A percentile compares a stretch with the other conserved stretches of the same genome.
phyloP scores from a whole-genome alignment of 805 yeast genomes.

The Metschnikowia continentalis region DNA sequence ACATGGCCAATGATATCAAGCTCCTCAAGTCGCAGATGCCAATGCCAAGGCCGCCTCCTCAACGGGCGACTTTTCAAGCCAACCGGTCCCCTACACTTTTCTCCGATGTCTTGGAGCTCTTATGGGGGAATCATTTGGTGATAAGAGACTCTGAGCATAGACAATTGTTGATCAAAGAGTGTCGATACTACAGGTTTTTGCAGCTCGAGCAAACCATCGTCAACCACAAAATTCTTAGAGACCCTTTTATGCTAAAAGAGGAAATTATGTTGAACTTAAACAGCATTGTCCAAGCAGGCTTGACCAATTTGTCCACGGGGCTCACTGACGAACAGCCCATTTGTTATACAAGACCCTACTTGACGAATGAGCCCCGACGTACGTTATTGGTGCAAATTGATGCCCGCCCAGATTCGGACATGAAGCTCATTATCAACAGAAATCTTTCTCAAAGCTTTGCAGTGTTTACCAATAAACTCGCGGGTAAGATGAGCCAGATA shows the following conservation, averaged over 20 bases:
- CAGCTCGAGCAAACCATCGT: conserved; percentile 70
- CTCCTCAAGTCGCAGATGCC: conserved; percentile 34
- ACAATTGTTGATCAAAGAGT: conserved; percentile 56
- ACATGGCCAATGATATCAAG: conserved; percentile 47
- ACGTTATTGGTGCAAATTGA: conserved; percentile 31
- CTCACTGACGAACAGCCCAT: conserved; percentile 20
- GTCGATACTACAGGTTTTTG: conserved; percentile 70
- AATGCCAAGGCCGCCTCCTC: conserved; percentile 75
- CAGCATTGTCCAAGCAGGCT: conserved; percentile 43
- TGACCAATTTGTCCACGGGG: conserved; percentile 20
- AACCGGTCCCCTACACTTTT: conserved; percentile 53
- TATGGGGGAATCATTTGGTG: conserved; percentile 51
- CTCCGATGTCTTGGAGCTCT: conserved; percentile 47
- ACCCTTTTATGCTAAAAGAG: conserved; percentile 47
- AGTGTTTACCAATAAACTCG: conserved; percentile 23
- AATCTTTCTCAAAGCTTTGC: conserved; percentile 21
- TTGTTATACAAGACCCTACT: conserved; percentile 31
- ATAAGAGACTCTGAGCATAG: conserved; percentile 55
- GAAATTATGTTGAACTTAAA: conserved; percentile 54
- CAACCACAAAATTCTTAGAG: conserved; percentile 45
- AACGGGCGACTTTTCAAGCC: conserved; percentile 51
- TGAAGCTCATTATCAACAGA: conserved; percentile 31
- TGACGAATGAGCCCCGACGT: conserved; percentile 30
- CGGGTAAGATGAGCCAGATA: conserved; percentile 20
- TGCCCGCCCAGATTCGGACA: conserved; percentile 23